Percentiles rank a stretch among this genome's conserved stretches.
phyloP scores from a whole-genome alignment of 164 flowering plant genomes.

The Umbilicus rupestris region DNA sequence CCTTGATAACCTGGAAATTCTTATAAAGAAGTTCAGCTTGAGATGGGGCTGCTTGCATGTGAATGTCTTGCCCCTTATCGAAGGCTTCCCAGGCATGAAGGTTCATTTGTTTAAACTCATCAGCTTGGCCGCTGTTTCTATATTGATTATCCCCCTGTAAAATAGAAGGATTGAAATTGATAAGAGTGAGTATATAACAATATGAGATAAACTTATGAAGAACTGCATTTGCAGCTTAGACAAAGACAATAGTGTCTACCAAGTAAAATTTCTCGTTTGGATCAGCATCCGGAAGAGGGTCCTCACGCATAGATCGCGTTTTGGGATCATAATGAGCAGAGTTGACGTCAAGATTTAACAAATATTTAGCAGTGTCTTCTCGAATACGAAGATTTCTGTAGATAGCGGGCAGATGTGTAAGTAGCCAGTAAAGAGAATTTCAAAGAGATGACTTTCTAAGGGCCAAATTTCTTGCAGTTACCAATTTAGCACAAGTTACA shows the following conservation, averaged over 20 bases:
- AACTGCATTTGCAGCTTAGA: neutral
- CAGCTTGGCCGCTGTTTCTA: conserved; percentile 64
- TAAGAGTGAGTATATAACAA: neutral
- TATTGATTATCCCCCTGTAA: conserved; percentile 64
- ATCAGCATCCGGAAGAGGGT: conserved; percentile 84
- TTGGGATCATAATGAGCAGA: conserved; percentile 87
- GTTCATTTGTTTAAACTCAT: conserved; percentile 67
- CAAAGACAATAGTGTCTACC: conserved; percentile 21
- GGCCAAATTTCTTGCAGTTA: neutral
- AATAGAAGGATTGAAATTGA: neutral
- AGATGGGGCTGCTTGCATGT: conserved; percentile 82
- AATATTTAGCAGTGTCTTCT: conserved; percentile 87
- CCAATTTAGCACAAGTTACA: neutral
- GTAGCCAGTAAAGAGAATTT: neutral
- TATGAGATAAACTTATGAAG: neutral
- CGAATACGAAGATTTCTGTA: conserved; percentile 81
- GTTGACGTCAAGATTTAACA: conserved; percentile 80
- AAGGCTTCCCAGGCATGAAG: conserved; percentile 74
- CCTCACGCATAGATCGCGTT: conserved; percentile 89
- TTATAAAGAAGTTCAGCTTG: conserved; percentile 64
- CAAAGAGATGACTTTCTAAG: neutral
- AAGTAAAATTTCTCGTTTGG: conserved; percentile 77
- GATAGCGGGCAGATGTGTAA: neutral
- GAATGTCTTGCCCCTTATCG: conserved; percentile 84
- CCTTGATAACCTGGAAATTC: conserved; percentile 52